Evolutionary conservation across 805 yeast genomes (phyloP).

Genomic region (Candida koratica): DNA sequence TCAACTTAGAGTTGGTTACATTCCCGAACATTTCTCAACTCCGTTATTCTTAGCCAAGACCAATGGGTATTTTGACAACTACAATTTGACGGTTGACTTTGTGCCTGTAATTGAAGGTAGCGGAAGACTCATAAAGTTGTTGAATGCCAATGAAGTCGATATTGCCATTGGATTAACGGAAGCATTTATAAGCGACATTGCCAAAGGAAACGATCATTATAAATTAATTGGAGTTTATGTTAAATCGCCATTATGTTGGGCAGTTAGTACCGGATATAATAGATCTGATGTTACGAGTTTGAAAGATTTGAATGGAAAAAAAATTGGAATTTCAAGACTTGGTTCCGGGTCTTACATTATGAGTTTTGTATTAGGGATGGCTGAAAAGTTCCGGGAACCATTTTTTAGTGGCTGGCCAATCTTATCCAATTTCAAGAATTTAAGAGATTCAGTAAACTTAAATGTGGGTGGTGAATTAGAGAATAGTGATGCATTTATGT

Average conservation of each 20-base stretch:
- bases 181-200: constrained; percentile 80
- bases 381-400: constrained; percentile 50
- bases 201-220: constrained; percentile 63
- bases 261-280: constrained; percentile 70
- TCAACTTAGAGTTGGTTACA: constrained; percentile 59
- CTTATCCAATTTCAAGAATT: constrained; percentile 63
- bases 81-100: constrained; percentile 51
- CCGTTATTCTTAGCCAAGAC: constrained; percentile 71
- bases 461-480: constrained; percentile 24
- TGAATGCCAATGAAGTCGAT: constrained; percentile 62
- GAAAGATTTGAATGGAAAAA: constrained; percentile 54
- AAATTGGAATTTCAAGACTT: constrained; percentile 77
- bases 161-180: constrained; percentile 88
- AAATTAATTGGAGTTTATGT: constrained; percentile 80
- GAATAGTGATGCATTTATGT: constrained; percentile 84
- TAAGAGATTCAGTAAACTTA: constrained; percentile 75
- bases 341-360: constrained; percentile 91
- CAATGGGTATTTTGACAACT: constrained; percentile 51
- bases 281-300: constrained; percentile 53
- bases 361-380: constrained; percentile 77
- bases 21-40: constrained; percentile 90
- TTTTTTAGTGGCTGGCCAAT: constrained; percentile 53
- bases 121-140: constrained; percentile 76
- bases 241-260: constrained; percentile 84
- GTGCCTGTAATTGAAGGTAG: constrained; percentile 81